Percentiles rank a stretch among this genome's conserved stretches.
Conservation (phyloP, 2,329 filamentous ascomycete genomes). For the Domatiomyces globalis region DNA sequence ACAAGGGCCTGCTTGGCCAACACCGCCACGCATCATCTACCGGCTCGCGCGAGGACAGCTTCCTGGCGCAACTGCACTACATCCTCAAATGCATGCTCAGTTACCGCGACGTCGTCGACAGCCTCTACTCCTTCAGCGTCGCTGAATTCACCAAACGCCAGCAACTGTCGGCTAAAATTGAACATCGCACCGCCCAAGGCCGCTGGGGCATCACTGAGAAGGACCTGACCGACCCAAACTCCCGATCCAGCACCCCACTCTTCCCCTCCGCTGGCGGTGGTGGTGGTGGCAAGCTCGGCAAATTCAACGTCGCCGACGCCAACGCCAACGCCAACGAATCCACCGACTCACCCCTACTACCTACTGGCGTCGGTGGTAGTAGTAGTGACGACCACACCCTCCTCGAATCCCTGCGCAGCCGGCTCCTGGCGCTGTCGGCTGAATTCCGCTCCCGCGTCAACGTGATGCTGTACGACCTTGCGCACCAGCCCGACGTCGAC, state of each 20-base stretch:
- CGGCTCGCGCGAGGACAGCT: slow-evolving; percentile 54
- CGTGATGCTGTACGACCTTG: slow-evolving; percentile 72
- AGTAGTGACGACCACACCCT: slow-evolving; percentile 40
- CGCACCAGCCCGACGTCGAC: slow-evolving; percentile 86
- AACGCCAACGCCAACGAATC: slow-evolving; percentile 7
- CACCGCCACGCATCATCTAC: slow-evolving; percentile 28
- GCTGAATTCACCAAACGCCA: slow-evolving; percentile 89
- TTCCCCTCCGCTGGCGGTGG: too few species aligned
- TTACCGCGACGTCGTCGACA: slow-evolving; percentile 87
- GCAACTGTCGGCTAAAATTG: slow-evolving; percentile 61
- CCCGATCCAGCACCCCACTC: slow-evolving; percentile 18
- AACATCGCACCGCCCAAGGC: slow-evolving; percentile 50
- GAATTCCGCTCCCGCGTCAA: slow-evolving; percentile 69
- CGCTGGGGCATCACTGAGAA: slow-evolving; percentile 50
- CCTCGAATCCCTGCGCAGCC: slow-evolving; percentile 59
- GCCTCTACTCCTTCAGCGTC: slow-evolving; percentile 85
- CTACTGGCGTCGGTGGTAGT: slow-evolving; percentile 1
- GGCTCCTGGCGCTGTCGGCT: slow-evolving; percentile 55
- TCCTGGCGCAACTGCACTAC: slow-evolving; percentile 82
- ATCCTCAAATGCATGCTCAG: slow-evolving; percentile 85
- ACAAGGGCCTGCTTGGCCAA: slow-evolving; percentile 83
- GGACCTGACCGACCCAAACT: slow-evolving; percentile 25
- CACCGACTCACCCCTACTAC: slow-evolving; percentile 10
- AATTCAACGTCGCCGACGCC: background rate
- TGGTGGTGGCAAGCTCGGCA: slow-evolving; percentile 16